These are phyloP conservation scores for Solanum neorickii DNA, from an alignment of 257 asterid genomes.

Conservation along the genomic window DNA sequence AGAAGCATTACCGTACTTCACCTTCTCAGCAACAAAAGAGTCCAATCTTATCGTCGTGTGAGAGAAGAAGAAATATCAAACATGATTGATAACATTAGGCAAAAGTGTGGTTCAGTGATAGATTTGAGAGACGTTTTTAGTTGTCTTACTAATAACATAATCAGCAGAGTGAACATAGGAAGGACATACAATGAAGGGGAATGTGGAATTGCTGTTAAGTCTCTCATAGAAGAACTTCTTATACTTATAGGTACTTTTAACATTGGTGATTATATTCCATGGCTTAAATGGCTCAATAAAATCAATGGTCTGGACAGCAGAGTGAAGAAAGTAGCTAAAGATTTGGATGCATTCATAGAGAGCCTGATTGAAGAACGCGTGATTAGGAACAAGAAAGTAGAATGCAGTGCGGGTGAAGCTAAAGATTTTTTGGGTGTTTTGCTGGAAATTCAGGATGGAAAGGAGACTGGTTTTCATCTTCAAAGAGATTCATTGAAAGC, in stretches of 20 bases:
- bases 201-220: constrained; percentile 11
- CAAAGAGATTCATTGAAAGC: constrained; percentile 4
- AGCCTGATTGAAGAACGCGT: constrained; percentile 4
- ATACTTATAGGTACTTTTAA: background rate
- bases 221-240: background rate
- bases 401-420: background rate
- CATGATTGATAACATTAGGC: background rate
- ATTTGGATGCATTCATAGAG: constrained; percentile 19
- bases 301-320: constrained; percentile 16
- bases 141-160: constrained; percentile 17
- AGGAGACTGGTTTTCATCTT: constrained; percentile 2
- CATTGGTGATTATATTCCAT: constrained; percentile 17
- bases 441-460: constrained; percentile 9
- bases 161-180: constrained; percentile 37
- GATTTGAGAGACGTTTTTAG: constrained; percentile 18
- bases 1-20: constrained; percentile 28
- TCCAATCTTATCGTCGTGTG: constrained; percentile 17
- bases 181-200: constrained; percentile 18
- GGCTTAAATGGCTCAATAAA: constrained; percentile 22
- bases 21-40: constrained; percentile 31
- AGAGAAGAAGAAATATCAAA: constrained; percentile 27
- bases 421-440: constrained; percentile 16
- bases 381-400: background rate
- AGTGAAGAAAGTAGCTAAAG: constrained; percentile 1
- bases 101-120: background rate